Evolutionary conservation across 1,284 basidiomycete species (phyloP).

Genomic region (Ganoderma lucidum): DNA sequence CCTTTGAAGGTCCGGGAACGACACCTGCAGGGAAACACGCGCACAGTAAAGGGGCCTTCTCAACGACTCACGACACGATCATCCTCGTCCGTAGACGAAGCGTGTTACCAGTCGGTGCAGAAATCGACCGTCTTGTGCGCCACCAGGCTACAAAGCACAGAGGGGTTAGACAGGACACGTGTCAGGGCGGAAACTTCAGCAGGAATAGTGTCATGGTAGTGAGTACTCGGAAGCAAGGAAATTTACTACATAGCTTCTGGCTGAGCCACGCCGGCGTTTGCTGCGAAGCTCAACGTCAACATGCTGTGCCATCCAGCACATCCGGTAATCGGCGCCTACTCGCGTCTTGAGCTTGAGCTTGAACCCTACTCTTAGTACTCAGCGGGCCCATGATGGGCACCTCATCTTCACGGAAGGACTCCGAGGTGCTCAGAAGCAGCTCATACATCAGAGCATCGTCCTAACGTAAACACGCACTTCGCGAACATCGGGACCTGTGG

Average conservation of each 20-base stretch:
- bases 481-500: neutral
- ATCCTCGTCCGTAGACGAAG: neutral
- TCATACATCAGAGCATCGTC: neutral
- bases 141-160: neutral
- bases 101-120: neutral
- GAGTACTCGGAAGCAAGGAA: neutral
- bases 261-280: constrained; percentile 8
- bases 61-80: neutral
- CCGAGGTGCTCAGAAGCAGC: neutral
- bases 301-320: constrained; percentile 2
- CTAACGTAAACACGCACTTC: constrained; percentile 1
- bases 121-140: neutral
- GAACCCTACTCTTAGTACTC: no score
- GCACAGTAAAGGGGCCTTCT: constrained; percentile 11
- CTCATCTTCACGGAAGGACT: constrained; percentile 3
- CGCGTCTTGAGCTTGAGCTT: neutral
- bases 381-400: no score
- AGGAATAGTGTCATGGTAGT: constrained; percentile 2
- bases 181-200: neutral
- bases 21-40: constrained; percentile 17
- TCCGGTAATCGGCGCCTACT: neutral
- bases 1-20: constrained; percentile 6
- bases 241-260: neutral
- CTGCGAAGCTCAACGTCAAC: constrained; percentile 4
- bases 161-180: neutral